Conservation (phyloP, 768 basidiomycete species). For the Trametes cinnabarina region DNA sequence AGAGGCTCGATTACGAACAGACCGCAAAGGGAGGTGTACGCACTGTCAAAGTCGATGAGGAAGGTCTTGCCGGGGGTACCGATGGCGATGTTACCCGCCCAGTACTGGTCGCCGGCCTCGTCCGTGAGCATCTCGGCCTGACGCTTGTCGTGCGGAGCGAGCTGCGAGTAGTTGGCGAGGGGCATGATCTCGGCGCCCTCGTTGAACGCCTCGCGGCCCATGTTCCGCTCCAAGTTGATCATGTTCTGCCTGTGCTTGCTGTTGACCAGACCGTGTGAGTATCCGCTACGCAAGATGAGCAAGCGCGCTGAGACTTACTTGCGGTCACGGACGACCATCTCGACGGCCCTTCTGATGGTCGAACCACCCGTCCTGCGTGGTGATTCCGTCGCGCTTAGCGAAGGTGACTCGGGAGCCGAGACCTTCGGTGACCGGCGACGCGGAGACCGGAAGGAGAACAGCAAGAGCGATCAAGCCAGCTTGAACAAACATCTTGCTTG, state of each 20-base stretch:
- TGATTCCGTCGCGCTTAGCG: conserved; percentile 5
- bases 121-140: conserved; percentile 23
- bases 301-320: conserved; percentile 8
- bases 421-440: conserved; percentile 10
- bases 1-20: neutral
- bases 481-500: conserved; percentile 11
- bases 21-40: neutral
- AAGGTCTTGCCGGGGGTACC: conserved; percentile 42
- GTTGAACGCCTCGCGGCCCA: conserved; percentile 10
- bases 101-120: conserved; percentile 26
- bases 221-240: conserved; percentile 14
- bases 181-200: conserved; percentile 20
- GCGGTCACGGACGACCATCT: neutral
- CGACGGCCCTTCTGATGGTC: conserved; percentile 11
- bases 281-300: neutral
- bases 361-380: conserved; percentile 19
- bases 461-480: conserved; percentile 14
- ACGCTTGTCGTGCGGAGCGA: conserved; percentile 9
- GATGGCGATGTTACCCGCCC: conserved; percentile 46
- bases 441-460: conserved; percentile 5
- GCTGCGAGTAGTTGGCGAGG: neutral
- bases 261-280: neutral
- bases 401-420: conserved; percentile 12
- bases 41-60: conserved; percentile 19
- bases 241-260: conserved; percentile 23